Percentiles rank a stretch among this genome's conserved stretches.
Conservation (phyloP, 2,329 filamentous ascomycete genomes). For the Aspergillus brasiliensis region DNA sequence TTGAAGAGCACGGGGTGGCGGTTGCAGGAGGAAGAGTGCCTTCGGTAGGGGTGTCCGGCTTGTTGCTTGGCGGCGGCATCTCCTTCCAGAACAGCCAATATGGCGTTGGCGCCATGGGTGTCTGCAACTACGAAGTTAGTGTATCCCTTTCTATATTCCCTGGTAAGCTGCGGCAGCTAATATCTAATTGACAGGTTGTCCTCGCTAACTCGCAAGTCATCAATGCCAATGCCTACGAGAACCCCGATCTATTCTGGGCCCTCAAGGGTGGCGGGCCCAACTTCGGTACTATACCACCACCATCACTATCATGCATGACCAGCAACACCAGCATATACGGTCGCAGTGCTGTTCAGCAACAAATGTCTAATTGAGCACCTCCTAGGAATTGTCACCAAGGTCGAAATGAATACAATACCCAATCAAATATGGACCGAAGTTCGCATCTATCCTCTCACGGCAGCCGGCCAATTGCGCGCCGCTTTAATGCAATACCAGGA, state of each 20-base stretch:
- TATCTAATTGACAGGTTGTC: conserved; percentile 13
- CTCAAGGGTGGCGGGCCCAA: conserved; percentile 34
- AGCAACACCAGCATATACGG: not conserved
- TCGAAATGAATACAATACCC: conserved; percentile 19
- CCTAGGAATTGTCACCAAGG: conserved; percentile 20
- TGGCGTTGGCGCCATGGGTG: conserved; percentile 16
- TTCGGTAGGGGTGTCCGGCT: conserved; percentile 49
- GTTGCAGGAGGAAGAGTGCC: conserved; percentile 50
- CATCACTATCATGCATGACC: not conserved
- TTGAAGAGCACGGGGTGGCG: conserved; percentile 45
- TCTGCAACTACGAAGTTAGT: conserved; percentile 21
- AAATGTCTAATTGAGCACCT: not conserved
- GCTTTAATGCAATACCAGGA: conserved; percentile 17
- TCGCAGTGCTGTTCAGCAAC: not conserved
- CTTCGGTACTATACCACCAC: conserved; percentile 24
- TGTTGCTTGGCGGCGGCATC: conserved; percentile 44
- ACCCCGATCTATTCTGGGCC: conserved; percentile 35
- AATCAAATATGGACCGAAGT: conserved; percentile 20
- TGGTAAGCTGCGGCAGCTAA: not conserved
- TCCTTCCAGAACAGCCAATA: conserved; percentile 21
- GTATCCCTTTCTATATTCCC: not conserved
- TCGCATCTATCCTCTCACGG: conserved; percentile 9
- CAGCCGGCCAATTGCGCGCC: conserved; percentile 6
- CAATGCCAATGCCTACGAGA: conserved; percentile 17
- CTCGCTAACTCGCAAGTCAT: conserved; percentile 19